Percentiles rank a stretch among this genome's conserved stretches.
Evolutionary conservation across 2,329 filamentous ascomycete genomes (phyloP).

Genomic region (Colletotrichum sp.): DNA sequence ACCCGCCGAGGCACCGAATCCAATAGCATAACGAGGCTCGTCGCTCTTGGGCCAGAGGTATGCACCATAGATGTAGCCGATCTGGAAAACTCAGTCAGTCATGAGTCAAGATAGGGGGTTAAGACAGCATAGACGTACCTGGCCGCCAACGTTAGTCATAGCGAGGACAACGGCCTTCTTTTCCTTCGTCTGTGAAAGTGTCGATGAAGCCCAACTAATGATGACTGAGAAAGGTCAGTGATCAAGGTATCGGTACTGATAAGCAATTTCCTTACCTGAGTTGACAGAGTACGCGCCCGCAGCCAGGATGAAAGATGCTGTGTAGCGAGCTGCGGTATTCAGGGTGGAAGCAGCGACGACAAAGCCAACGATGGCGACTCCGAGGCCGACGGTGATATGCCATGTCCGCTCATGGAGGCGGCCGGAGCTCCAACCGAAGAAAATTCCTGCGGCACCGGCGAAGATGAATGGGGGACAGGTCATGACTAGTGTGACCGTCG

Average conservation of each 20-base stretch:
- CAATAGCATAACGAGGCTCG: constrained; percentile 47
- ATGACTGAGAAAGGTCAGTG: constrained; percentile 32
- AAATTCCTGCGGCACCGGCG: constrained; percentile 49
- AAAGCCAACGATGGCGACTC: constrained; percentile 46
- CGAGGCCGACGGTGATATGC: constrained; percentile 51
- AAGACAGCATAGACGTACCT: not conserved
- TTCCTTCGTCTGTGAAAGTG: constrained; percentile 50
- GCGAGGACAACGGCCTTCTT: constrained; percentile 52
- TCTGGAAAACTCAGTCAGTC: constrained; percentile 23
- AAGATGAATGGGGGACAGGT: constrained; percentile 58
- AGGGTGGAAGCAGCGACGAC: constrained; percentile 39
- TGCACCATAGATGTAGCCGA: constrained; percentile 54
- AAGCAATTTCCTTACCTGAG: not conserved
- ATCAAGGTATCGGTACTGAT: accelerated
- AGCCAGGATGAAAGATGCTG: constrained; percentile 46
- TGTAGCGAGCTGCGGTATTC: constrained; percentile 42
- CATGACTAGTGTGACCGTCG: constrained; percentile 53
- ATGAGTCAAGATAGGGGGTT: too few relatives aligned
- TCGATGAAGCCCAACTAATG: constrained; percentile 48
- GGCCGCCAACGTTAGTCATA: constrained; percentile 52
- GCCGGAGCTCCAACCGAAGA: constrained; percentile 54
- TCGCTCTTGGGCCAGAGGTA: constrained; percentile 53
- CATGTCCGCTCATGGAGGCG: constrained; percentile 51
- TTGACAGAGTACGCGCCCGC: constrained; percentile 45
- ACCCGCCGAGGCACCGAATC: constrained; percentile 47